Conservation (phyloP, 495 filamentous ascomycete genomes). For the Hypoxylon perforatum region DNA sequence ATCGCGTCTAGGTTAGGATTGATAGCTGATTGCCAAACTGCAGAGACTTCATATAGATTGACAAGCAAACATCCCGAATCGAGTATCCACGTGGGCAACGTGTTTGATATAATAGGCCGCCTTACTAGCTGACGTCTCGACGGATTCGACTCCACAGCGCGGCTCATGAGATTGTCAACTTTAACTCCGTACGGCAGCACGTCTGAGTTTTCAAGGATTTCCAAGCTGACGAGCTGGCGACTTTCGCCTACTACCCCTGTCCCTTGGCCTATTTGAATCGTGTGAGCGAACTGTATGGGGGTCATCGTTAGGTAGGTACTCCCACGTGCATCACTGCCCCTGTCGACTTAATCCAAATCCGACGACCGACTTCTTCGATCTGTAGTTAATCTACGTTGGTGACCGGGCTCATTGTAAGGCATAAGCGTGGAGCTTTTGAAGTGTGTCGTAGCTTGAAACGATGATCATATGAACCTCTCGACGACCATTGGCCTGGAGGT, state of each 20-base stretch:
- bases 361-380: neutral
- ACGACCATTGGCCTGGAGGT: constrained; percentile 2
- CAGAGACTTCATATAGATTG: neutral
- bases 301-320: too few relatives aligned
- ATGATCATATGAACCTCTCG: neutral
- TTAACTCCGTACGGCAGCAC: neutral
- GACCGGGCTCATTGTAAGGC: too few relatives aligned
- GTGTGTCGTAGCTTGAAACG: constrained; percentile 4
- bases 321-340: too few relatives aligned
- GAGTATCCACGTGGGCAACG: neutral
- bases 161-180: neutral
- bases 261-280: too few relatives aligned
- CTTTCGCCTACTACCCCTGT: too few relatives aligned
- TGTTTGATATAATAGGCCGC: neutral
- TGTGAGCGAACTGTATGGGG: too few relatives aligned
- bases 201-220: too few relatives aligned
- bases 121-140: too few relatives aligned
- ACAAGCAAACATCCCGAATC: neutral
- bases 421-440: neutral
- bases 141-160: too few relatives aligned
- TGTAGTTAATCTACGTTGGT: neutral
- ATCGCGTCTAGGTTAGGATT: neutral
- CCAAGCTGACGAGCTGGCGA: too few relatives aligned
- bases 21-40: neutral
- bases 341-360: too few relatives aligned